phyloP scores from a whole-genome alignment of 2,329 filamentous ascomycete species.

The Monosporascus sp. region DNA sequence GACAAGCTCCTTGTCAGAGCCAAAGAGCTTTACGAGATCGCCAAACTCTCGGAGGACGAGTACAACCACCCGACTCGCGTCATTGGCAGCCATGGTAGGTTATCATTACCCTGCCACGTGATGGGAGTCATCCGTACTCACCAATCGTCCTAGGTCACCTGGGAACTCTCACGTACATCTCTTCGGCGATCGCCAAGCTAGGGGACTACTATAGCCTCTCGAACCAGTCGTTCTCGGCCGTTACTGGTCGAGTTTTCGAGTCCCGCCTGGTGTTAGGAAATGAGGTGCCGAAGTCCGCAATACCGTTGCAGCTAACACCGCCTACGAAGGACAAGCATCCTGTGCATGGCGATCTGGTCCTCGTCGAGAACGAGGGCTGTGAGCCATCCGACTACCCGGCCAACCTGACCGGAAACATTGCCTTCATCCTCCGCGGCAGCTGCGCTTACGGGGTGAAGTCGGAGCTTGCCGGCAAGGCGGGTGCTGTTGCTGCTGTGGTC shows the following conservation, averaged over 20 bases:
- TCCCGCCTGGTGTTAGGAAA: conserved; percentile 52
- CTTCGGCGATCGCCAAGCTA: conserved; percentile 46
- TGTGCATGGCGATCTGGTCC: conserved; percentile 54
- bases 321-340: conserved; percentile 55
- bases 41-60: conserved; percentile 52
- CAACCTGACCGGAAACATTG: conserved; percentile 57
- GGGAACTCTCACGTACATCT: conserved; percentile 61
- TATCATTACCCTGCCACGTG: conserved; percentile 1
- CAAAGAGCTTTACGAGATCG: conserved; percentile 57
- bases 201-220: conserved; percentile 57
- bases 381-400: conserved; percentile 57
- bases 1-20: conserved; percentile 55
- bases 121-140: not conserved
- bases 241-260: conserved; percentile 55
- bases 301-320: conserved; percentile 62
- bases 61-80: conserved; percentile 66
- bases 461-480: conserved; percentile 59
- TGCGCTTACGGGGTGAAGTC: conserved; percentile 72
- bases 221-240: conserved; percentile 60
- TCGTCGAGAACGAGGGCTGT: conserved; percentile 61
- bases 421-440: conserved; percentile 62
- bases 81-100: conserved; percentile 58
- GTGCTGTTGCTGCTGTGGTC: conserved; percentile 65
- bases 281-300: conserved; percentile 43
- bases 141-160: conserved; percentile 44